phyloP scores from a whole-genome alignment of 331 rosid species.

The Rosa hybrid region DNA sequence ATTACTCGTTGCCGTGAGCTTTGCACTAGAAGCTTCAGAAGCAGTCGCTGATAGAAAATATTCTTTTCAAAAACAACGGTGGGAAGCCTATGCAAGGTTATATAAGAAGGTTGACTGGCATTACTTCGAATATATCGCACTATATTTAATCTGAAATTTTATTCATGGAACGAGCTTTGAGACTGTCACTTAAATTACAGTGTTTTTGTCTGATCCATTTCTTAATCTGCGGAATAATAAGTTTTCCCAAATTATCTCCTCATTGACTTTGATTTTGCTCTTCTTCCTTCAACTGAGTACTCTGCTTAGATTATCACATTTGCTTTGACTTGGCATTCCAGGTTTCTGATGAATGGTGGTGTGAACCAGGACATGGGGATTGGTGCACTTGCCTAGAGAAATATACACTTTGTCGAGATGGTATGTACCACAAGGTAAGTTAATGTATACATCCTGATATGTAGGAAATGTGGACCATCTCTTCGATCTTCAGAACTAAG shows the following conservation, averaged over 20 bases:
- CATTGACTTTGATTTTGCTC: not conserved
- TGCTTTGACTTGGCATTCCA: slow-evolving; percentile 32
- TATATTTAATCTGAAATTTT: not conserved
- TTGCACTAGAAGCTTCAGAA: slow-evolving; percentile 81
- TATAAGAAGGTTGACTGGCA: slow-evolving; percentile 69
- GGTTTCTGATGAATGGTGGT: slow-evolving; percentile 98
- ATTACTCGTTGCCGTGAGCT: slow-evolving; percentile 89
- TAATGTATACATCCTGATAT: slow-evolving; percentile 12
- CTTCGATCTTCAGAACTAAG: not conserved
- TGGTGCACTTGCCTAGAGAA: slow-evolving; percentile 91
- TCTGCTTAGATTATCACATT: not conserved
- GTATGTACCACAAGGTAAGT: slow-evolving; percentile 95
- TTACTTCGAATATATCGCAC: not conserved
- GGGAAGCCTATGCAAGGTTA: slow-evolving; percentile 89
- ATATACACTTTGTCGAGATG: slow-evolving; percentile 85
- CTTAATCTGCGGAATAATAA: not conserved
- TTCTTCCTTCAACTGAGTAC: not conserved
- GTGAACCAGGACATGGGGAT: slow-evolving; percentile 98
- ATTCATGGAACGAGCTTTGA: not conserved
- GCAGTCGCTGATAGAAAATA: slow-evolving; percentile 91
- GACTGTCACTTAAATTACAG: slow-evolving; percentile 2
- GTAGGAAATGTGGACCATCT: not conserved
- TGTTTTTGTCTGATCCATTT: not conserved
- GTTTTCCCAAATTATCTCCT: not conserved
- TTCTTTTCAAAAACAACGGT: slow-evolving; percentile 69